Percentiles rank a stretch among this genome's conserved stretches.
Evolutionary conservation across 2,329 filamentous ascomycete species (phyloP).

Genomic region (Rhytidhysteron rufulum): DNA sequence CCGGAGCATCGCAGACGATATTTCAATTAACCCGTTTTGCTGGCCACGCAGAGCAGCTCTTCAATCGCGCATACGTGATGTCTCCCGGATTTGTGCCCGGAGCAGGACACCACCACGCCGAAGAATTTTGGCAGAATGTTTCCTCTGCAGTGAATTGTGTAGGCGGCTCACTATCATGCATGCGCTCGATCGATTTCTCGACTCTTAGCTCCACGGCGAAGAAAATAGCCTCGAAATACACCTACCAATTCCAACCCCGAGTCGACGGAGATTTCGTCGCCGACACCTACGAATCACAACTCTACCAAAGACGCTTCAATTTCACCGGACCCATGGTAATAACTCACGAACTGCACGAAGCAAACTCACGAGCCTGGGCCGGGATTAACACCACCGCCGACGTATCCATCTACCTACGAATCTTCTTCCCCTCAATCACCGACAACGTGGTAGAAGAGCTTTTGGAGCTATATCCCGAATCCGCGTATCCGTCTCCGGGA

Average conservation of each 20-base stretch:
- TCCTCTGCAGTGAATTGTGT: constrained; percentile 27
- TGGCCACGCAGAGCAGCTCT: constrained; percentile 27
- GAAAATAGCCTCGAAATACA: constrained; percentile 19
- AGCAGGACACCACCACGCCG: constrained; percentile 32
- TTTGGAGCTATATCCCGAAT: constrained; percentile 28
- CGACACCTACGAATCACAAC: constrained; percentile 34
- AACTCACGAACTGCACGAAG: constrained; percentile 34
- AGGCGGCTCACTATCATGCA: constrained; percentile 26
- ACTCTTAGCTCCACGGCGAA: constrained; percentile 25
- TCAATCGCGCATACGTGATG: constrained; percentile 23
- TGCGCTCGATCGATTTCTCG: constrained; percentile 26
- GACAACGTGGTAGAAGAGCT: constrained; percentile 28
- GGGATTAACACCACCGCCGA: constrained; percentile 32
- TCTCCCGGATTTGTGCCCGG: constrained; percentile 31
- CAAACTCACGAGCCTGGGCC: constrained; percentile 23
- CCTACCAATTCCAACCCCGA: constrained; percentile 35
- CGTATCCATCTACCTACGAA: constrained; percentile 24
- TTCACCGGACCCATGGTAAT: constrained; percentile 34
- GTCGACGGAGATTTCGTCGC: constrained; percentile 35
- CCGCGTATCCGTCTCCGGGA: constrained; percentile 31
- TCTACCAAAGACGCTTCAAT: constrained; percentile 36
- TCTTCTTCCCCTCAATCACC: constrained; percentile 34
- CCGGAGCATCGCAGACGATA: constrained; percentile 9
- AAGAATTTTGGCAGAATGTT: constrained; percentile 31
- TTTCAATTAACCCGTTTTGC: constrained; percentile 32